These are phyloP conservation scores for Beauveria asiatica DNA, from an alignment of 2,329 filamentous ascomycete species.

Conservation along the genomic window DNA sequence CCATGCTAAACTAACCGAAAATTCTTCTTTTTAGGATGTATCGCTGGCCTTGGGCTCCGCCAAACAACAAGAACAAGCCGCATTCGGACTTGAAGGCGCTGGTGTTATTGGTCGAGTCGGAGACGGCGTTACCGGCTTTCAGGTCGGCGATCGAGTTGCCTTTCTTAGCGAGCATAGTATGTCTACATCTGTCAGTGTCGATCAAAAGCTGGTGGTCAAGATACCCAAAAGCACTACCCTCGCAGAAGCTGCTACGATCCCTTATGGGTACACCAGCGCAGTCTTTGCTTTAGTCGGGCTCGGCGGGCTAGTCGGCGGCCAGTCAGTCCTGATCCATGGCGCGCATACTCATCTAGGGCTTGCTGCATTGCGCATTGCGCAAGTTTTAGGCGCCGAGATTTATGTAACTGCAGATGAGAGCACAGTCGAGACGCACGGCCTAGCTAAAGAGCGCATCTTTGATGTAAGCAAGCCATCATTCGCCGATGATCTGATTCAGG, in stretches of 20 bases:
- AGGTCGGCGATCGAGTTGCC: not conserved
- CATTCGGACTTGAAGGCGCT: not conserved
- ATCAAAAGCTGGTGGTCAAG: not conserved
- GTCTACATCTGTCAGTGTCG: not conserved
- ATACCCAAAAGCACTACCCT: not conserved
- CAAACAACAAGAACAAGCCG: not conserved
- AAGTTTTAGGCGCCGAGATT: not conserved
- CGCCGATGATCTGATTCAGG: not conserved
- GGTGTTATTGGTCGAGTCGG: not conserved
- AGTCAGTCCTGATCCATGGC: not conserved
- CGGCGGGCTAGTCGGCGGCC: not conserved
- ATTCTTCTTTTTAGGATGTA: not conserved
- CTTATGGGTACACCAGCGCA: not conserved
- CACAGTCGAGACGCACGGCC: not conserved
- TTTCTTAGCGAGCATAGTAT: not conserved
- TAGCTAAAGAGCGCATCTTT: not conserved
- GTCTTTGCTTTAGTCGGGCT: not conserved
- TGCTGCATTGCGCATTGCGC: not conserved
- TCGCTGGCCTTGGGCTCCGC: not conserved
- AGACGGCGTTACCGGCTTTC: not conserved
- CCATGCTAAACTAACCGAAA: not conserved
- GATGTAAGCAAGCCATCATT: not conserved
- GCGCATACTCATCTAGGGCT: not conserved
- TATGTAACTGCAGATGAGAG: not conserved
- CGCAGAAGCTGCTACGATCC: not conserved